phyloP scores from a whole-genome alignment of 371 early-diverging fungal genomes.

The Saksenaea oblongispora region DNA sequence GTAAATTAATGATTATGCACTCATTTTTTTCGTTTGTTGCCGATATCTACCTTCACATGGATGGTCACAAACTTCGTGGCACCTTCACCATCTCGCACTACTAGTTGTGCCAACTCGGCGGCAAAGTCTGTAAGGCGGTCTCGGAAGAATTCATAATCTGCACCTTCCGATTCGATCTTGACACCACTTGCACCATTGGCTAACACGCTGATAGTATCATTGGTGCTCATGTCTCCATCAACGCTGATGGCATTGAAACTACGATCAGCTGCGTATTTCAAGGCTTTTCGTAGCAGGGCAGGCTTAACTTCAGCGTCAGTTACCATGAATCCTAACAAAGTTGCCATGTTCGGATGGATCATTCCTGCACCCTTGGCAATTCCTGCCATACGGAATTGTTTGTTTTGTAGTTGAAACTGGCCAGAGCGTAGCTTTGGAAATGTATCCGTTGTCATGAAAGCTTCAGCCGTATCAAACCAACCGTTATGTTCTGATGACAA shows the following conservation, averaged over 20 bases:
- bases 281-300: slow-evolving; percentile 65
- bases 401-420: slow-evolving; percentile 55
- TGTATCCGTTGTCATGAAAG: slow-evolving; percentile 96
- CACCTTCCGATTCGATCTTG: slow-evolving; percentile 43
- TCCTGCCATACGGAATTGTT: slow-evolving; percentile 79
- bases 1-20: background rate
- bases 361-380: slow-evolving; percentile 96
- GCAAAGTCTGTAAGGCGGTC: slow-evolving; percentile 77
- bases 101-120: slow-evolving; percentile 81
- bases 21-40: background rate
- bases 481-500: slow-evolving; percentile 62
- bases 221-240: slow-evolving; percentile 96
- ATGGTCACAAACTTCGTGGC: slow-evolving; percentile 97
- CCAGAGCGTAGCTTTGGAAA: slow-evolving; percentile 87
- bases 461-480: slow-evolving; percentile 84
- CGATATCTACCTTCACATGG: slow-evolving; percentile 65
- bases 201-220: slow-evolving; percentile 88
- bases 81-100: slow-evolving; percentile 95
- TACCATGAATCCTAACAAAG: slow-evolving; percentile 82
- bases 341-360: slow-evolving; percentile 95
- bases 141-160: slow-evolving; percentile 71
- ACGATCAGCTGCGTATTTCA: slow-evolving; percentile 81
- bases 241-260: slow-evolving; percentile 94
- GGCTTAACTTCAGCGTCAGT: slow-evolving; percentile 81
- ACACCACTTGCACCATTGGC: slow-evolving; percentile 81